phyloP scores from a whole-genome alignment of 495 filamentous ascomycete genomes.

The Lasiosphaeria hispida region DNA sequence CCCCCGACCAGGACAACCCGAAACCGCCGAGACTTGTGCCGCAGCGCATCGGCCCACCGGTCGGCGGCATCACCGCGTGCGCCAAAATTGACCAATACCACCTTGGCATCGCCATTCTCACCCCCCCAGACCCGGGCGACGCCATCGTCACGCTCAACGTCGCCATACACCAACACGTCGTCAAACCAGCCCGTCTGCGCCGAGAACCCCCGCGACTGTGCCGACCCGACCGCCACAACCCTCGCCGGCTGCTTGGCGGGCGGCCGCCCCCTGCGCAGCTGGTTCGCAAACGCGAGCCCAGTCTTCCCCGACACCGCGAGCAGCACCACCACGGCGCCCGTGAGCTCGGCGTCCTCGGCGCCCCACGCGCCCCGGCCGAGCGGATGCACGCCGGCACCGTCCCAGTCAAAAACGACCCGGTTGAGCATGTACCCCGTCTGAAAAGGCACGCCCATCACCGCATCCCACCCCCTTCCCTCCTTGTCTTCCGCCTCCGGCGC shows the following conservation, averaged over 20 bases:
- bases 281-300: conserved; percentile 42
- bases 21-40: conserved; percentile 24
- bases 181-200: conserved; percentile 35
- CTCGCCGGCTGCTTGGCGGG: conserved; percentile 21
- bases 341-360: conserved; percentile 45
- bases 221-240: conserved; percentile 39
- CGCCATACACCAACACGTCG: conserved; percentile 32
- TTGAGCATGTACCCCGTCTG: conserved; percentile 48
- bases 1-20: conserved; percentile 43
- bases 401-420: conserved; percentile 44
- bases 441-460: conserved; percentile 44
- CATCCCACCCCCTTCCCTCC: conserved; percentile 29
- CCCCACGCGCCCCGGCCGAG: conserved; percentile 37
- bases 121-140: conserved; percentile 20
- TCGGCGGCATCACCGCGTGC: conserved; percentile 38
- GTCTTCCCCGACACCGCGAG: conserved; percentile 53
- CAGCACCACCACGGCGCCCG: conserved; percentile 37
- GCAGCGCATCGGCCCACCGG: conserved; percentile 36
- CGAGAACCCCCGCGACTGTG: conserved; percentile 30
- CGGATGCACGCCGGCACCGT: conserved; percentile 36
- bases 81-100: conserved; percentile 56
- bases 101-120: conserved; percentile 26
- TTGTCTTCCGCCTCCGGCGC: conserved; percentile 12
- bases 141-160: conserved; percentile 20
- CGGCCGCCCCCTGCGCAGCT: conserved; percentile 28